phyloP scores from a whole-genome alignment of 768 basidiomycete species.

The Brasilioporus rufonigricans region DNA sequence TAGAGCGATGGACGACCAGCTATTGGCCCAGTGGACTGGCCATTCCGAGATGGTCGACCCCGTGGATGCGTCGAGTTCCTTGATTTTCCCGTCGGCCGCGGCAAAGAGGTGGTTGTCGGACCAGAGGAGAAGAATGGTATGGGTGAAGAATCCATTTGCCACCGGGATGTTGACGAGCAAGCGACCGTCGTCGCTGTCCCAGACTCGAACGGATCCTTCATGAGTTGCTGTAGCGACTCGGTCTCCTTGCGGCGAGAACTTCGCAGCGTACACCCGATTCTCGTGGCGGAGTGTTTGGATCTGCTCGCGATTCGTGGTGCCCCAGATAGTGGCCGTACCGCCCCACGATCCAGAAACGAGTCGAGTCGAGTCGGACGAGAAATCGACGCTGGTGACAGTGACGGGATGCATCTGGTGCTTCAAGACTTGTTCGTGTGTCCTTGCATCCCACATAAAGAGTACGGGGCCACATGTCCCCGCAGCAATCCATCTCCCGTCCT shows the following conservation, averaged over 20 bases:
- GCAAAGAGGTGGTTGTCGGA: neutral
- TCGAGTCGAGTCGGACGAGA: neutral
- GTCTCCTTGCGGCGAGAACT: neutral
- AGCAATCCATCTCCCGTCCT: neutral
- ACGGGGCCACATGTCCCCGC: neutral
- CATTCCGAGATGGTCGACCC: neutral
- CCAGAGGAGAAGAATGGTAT: neutral
- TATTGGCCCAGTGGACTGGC: too few relatives aligned
- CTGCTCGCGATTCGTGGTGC: neutral
- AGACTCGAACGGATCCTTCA: neutral
- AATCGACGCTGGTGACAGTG: neutral
- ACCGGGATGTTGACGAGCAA: neutral
- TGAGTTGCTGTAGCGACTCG: neutral
- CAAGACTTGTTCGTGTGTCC: neutral
- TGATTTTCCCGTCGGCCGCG: neutral
- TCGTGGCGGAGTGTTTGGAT: neutral
- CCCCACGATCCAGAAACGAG: neutral
- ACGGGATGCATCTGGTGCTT: neutral
- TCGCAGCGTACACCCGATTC: neutral
- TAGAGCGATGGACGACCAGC: neutral
- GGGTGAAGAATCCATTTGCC: too few relatives aligned
- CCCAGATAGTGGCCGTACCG: neutral
- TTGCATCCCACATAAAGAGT: neutral
- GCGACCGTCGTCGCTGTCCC: neutral
- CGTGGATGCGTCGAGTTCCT: neutral